Evolutionary conservation across 768 basidiomycete species (phyloP).

Genomic region (Amyloporia xantha): DNA sequence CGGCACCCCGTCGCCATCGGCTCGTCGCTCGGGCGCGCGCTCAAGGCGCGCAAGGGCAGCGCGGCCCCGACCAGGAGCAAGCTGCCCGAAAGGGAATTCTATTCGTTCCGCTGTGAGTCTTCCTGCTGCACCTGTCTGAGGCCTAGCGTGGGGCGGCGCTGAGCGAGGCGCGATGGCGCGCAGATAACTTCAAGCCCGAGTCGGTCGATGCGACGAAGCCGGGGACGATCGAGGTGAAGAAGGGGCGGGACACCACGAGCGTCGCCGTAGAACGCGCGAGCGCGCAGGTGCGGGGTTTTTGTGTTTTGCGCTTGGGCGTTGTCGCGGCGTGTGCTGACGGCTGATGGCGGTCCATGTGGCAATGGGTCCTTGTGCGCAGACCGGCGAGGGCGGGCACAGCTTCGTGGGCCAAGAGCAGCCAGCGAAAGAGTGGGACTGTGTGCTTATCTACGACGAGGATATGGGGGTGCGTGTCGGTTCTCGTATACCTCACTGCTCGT

Average conservation of each 20-base stretch:
- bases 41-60: slow-evolving; percentile 59
- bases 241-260: slow-evolving; percentile 42
- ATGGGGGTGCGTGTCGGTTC: slow-evolving; percentile 42
- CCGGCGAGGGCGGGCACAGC: slow-evolving; percentile 40
- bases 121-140: slow-evolving; percentile 3
- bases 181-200: slow-evolving; percentile 74
- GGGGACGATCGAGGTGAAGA: slow-evolving; percentile 58
- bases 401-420: slow-evolving; percentile 53
- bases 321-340: not conserved
- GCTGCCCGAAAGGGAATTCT: slow-evolving; percentile 62
- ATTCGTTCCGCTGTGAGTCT: slow-evolving; percentile 71
- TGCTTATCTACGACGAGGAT: slow-evolving; percentile 76
- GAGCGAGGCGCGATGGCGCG: not conserved
- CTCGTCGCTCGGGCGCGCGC: slow-evolving; percentile 51
- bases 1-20: slow-evolving; percentile 55
- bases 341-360: slow-evolving; percentile 6
- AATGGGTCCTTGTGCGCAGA: slow-evolving; percentile 30
- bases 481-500: slow-evolving; percentile 3
- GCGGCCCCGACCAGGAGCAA: slow-evolving; percentile 37
- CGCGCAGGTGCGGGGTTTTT: slow-evolving; percentile 60
- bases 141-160: not conserved
- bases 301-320: slow-evolving; percentile 12
- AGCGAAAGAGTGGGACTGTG: slow-evolving; percentile 67
- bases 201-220: slow-evolving; percentile 61
- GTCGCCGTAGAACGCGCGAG: slow-evolving; percentile 63